A percentile compares a stretch with the other conserved stretches of the same genome.
Conservation (phyloP, 1,284 basidiomycete species). For the Marasmius tenuissimus region DNA sequence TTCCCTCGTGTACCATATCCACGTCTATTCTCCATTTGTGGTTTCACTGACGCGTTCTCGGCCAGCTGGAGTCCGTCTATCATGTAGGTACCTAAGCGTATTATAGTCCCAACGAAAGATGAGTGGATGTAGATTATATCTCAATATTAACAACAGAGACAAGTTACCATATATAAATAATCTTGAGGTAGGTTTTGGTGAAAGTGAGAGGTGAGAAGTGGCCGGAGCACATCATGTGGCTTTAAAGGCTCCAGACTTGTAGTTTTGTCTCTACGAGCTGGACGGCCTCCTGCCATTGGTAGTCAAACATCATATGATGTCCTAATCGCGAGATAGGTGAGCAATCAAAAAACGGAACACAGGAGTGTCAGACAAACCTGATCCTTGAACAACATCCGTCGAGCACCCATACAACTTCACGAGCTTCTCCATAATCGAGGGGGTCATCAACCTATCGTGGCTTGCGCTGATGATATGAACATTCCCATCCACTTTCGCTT, state of each 20-base stretch:
- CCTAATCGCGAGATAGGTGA: background rate
- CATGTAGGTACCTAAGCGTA: no score
- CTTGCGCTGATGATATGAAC: slow-evolving; percentile 3
- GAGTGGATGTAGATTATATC: no score
- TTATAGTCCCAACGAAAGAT: no score
- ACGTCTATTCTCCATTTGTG: no score
- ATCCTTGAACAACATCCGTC: background rate
- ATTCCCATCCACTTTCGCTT: background rate
- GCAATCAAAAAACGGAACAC: background rate
- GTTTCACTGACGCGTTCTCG: no score
- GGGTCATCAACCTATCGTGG: slow-evolving; percentile 3
- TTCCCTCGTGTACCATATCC: no score
- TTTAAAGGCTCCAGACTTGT: background rate
- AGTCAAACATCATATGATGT: slow-evolving; percentile 7
- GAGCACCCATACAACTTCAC: background rate
- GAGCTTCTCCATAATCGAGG: slow-evolving; percentile 1
- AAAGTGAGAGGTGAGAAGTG: no score
- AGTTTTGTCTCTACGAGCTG: background rate
- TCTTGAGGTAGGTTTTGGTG: no score
- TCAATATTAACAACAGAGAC: no score
- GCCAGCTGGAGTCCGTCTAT: no score
- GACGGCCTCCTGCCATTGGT: background rate
- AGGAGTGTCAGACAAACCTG: background rate
- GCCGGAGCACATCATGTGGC: background rate
- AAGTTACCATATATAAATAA: no score